Evolutionary conservation across 345 rosid genomes (phyloP).

Genomic region (Salix caprea): DNA sequence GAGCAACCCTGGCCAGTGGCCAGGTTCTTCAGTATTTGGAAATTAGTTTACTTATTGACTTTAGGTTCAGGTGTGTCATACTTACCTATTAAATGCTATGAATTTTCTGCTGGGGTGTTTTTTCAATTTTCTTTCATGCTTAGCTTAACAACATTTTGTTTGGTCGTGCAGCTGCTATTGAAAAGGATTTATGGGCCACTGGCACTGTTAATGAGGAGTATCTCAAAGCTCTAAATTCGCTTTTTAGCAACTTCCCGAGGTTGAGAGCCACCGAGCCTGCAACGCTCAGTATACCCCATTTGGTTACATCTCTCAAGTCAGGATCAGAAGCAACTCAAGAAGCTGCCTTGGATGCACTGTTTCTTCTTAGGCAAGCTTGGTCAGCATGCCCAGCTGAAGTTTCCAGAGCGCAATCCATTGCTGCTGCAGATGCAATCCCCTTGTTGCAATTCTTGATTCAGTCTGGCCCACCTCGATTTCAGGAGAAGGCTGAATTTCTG

Average conservation of each 20-base stretch:
- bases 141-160: slow-evolving; percentile 2
- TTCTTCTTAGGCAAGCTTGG: slow-evolving; percentile 99
- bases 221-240: slow-evolving; percentile 79
- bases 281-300: slow-evolving; percentile 92
- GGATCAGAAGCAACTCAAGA: slow-evolving; percentile 98
- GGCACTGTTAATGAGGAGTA: slow-evolving; percentile 96
- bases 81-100: not conserved
- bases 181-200: slow-evolving; percentile 95
- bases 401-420: slow-evolving; percentile 91
- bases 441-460: slow-evolving; percentile 91
- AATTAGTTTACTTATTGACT: not conserved
- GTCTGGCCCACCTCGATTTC: slow-evolving; percentile 99
- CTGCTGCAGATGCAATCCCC: slow-evolving; percentile 98
- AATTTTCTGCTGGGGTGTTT: slow-evolving; percentile 1
- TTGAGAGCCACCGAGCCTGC: slow-evolving; percentile 98
- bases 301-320: slow-evolving; percentile 87
- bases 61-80: not conserved
- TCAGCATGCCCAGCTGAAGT: slow-evolving; percentile 98
- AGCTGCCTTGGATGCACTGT: slow-evolving; percentile 93
- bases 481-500: slow-evolving; percentile 95
- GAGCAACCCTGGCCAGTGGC: not conserved
- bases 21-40: not conserved
- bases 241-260: slow-evolving; percentile 94
- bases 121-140: not conserved
- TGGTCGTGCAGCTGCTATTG: slow-evolving; percentile 84